Evolutionary conservation across 495 filamentous ascomycete species (phyloP).

Genomic region (Cercophora samala): DNA sequence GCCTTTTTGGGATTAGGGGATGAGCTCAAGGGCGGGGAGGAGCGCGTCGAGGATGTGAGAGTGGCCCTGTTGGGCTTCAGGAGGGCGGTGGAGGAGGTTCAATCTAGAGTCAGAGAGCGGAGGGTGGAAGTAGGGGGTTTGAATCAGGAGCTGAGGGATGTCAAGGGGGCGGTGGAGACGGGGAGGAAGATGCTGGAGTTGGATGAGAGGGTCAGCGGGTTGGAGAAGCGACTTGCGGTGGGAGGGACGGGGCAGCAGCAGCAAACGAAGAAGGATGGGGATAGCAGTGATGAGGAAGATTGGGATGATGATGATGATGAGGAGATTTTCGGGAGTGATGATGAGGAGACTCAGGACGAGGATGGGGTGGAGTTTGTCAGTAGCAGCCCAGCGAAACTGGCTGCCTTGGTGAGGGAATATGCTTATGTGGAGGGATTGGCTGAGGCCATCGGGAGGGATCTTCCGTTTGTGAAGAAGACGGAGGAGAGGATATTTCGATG

Average conservation of each 20-base stretch:
- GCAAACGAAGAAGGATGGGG: slow-evolving; percentile 35
- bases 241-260: slow-evolving; percentile 31
- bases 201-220: slow-evolving; percentile 63
- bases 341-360: slow-evolving; percentile 29
- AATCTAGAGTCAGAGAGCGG: slow-evolving; percentile 47
- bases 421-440: slow-evolving; percentile 38
- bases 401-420: slow-evolving; percentile 45
- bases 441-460: slow-evolving; percentile 40
- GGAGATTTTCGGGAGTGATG: slow-evolving; percentile 19
- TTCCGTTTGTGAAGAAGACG: slow-evolving; percentile 48
- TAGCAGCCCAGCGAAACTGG: slow-evolving; percentile 43
- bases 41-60: slow-evolving; percentile 85
- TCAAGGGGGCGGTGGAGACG: slow-evolving; percentile 45
- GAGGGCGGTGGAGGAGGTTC: slow-evolving; percentile 64
- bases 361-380: slow-evolving; percentile 30
- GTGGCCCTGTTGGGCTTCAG: slow-evolving; percentile 82
- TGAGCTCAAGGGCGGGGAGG: slow-evolving; percentile 81
- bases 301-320: slow-evolving; percentile 32
- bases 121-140: slow-evolving; percentile 43
- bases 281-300: slow-evolving; percentile 27
- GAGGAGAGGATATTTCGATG: slow-evolving; percentile 51
- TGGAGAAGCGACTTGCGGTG: slow-evolving; percentile 65
- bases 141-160: slow-evolving; percentile 39
- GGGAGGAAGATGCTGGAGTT: slow-evolving; percentile 69
- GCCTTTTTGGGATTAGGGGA: slow-evolving; percentile 82